Base-by-base conservation (phyloP, 2,329 filamentous ascomycete genomes). In the Fusarium sp. region DNA sequence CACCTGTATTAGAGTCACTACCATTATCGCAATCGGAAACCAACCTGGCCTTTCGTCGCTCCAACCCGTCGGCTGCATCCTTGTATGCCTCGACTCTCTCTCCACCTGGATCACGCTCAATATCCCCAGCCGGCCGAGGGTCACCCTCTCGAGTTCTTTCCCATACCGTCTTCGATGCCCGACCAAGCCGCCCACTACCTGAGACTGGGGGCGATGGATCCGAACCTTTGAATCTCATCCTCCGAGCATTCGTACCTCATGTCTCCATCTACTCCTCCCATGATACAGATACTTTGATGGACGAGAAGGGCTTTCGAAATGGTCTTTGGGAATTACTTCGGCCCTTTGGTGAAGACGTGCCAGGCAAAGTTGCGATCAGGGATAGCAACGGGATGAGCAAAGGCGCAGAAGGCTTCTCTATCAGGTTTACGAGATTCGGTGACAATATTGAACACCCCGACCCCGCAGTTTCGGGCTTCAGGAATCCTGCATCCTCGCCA, bases 381-480 rank as follows among this genome's bases (percentile, higher is more conserved):
- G 96, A 99, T 82, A 98, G 95, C 79, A 91, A 93, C 74, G 95
- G 96, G 14, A 89, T 92, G 46, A 95, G 94, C 79, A 90, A 90
- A 78, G 89, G 90, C 42, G 95, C 93, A 84, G 95, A 98, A 61
- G 94, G 98, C 80, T 99, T 94, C 81, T 92, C 94, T 2, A 88
- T 99, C 64, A 92, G 94, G 61, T 98, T 99, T 80, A 90, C 92
- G 10, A 88, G 90, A 65, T 89, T 97, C 60, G 90, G 90, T 4
- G 85, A 88, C 72, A 84, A 86, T 27, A 78, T 90, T 21, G 87
- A 89, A 74, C 81, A 84, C 54, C 86, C 87, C 4, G 85, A 88
- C 58, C 80, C 83, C 15, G 76, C 78, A 21, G 69, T 77, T 15
- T 77, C 77, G 1, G 77, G 77, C 7, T 70, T 75, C 37, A 79